Conservation (phyloP, 2,329 filamentous ascomycete genomes). For the Trichophyton simii region DNA sequence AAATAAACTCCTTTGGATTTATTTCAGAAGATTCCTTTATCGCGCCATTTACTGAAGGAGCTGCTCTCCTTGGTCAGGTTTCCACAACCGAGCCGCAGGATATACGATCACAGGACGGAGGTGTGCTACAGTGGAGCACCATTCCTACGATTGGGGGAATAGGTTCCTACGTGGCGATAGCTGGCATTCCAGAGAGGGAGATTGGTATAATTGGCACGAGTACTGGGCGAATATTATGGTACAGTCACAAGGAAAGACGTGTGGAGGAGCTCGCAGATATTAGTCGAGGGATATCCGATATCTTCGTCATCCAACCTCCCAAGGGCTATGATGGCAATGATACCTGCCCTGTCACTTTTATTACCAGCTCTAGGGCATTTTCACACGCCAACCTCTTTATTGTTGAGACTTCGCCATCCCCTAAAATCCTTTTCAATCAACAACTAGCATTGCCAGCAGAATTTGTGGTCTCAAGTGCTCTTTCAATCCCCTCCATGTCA, state of each 20-base stretch:
- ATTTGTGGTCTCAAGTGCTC: conserved; percentile 43
- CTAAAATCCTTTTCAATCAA: conserved; percentile 44
- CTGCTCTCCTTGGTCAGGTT: conserved; percentile 23
- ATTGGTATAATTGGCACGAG: conserved; percentile 26
- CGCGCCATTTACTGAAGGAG: conserved; percentile 20
- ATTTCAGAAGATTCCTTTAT: conserved; percentile 25
- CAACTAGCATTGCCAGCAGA: conserved; percentile 32
- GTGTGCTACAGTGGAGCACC: conserved; percentile 19
- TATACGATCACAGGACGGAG: conserved; percentile 1
- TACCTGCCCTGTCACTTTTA: not conserved
- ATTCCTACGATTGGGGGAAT: conserved; percentile 21
- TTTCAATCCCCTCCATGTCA: conserved; percentile 20
- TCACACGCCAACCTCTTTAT: conserved; percentile 7
- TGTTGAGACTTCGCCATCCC: not conserved
- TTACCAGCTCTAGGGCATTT: not conserved
- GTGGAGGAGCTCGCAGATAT: conserved; percentile 19
- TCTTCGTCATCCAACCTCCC: conserved; percentile 17
- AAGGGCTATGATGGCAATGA: not conserved
- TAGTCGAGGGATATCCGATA: conserved; percentile 19
- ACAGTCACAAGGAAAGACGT: conserved; percentile 22
- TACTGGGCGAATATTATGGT: conserved; percentile 23
- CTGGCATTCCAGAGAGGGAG: conserved; percentile 20
- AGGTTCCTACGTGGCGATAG: conserved; percentile 20
- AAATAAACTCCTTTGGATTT: conserved; percentile 23
- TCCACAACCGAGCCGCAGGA: not conserved